Evolutionary conservation across 148 eudicot genomes (phyloP).

Genomic region (Amaranthus palmeri): DNA sequence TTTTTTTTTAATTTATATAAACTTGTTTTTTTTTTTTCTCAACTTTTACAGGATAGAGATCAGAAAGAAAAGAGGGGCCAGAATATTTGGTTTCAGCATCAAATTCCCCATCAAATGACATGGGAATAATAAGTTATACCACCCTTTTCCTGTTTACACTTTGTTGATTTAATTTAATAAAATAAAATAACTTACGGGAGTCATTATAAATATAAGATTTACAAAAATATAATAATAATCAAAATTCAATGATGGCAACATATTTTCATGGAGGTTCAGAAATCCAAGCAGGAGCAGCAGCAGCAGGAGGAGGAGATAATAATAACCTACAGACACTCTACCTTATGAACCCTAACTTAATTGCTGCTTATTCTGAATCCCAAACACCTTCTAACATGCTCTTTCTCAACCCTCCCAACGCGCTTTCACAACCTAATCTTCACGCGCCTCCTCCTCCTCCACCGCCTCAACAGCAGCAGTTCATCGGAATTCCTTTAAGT

Average conservation of each 20-base stretch:
- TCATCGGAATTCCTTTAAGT: constrained; percentile 58
- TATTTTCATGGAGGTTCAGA: constrained; percentile 67
- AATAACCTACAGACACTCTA: constrained; percentile 67
- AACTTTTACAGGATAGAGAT: not conserved
- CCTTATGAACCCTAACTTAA: constrained; percentile 65
- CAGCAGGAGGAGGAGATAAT: constrained; percentile 5
- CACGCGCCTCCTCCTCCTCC: constrained; percentile 31
- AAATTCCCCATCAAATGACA: constrained; percentile 13
- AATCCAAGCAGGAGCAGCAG: constrained; percentile 38
- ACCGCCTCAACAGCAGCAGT: constrained; percentile 41
- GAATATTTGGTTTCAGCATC: constrained; percentile 20
- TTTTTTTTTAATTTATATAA: not conserved
- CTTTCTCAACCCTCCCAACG: constrained; percentile 31
- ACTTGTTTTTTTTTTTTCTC: not conserved
- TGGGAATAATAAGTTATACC: constrained; percentile 6
- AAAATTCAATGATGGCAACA: constrained; percentile 41
- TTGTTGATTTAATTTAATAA: not conserved
- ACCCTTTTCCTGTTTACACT: constrained; percentile 1
- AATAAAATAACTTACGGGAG: not conserved
- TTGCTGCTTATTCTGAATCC: constrained; percentile 29
- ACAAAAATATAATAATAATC: not conserved
- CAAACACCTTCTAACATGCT: constrained; percentile 34
- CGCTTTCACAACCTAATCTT: constrained; percentile 12
- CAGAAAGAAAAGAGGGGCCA: not conserved
- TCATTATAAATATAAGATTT: not conserved